Base-by-base conservation (phyloP, 208 protist genomes). In the Trypanosoma lewisi region DNA sequence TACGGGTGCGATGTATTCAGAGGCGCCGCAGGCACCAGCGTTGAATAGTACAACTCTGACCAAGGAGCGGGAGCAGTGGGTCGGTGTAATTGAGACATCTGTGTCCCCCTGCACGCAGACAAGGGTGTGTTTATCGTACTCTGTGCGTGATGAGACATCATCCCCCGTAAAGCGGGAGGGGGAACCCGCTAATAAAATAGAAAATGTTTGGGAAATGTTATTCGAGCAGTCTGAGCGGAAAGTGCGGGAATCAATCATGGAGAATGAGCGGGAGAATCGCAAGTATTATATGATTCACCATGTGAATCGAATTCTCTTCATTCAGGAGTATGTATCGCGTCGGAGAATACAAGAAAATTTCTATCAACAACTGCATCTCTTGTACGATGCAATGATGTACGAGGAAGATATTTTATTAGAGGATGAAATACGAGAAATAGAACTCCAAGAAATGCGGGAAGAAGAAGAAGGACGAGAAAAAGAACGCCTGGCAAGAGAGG, bases 321-420 rank as follows among this genome's bases (percentile, higher is more conserved):
- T 25, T 33, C 36, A 34, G n/a, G 56, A 62, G 25, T n/a, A 23
- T 34, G 3, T 7, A 7, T 14, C 56, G 4, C 73, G 78, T 14
- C 70, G 70, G 21, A 53, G 76, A 9, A 56, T 83, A 11, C 73
- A 73, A 60, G 60, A 68, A 37, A 37, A 74, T 50, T 77, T 65
- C 9, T 50, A 67, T 30, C 63, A 59, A 25, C 67, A 65, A 37
- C 33, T 80, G 49, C 70, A 77, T 25, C 59, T 73, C 11, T 65
- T 83, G 12, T 83, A 78, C 51, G 78, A 83, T 34, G 49, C 65
- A 2, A 80, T 83, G 78, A 67, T 83, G 16, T 54, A 77, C 7
- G 54, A 70, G 16, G 78, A 83, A 34, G 70, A 75, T 52, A 53
- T 67, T 17, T 62, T 80, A 12, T 55, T 77, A 12, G 64, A 80